phyloP scores from a whole-genome alignment of 1,284 basidiomycete species.

The Bondarzewia mesenterica region DNA sequence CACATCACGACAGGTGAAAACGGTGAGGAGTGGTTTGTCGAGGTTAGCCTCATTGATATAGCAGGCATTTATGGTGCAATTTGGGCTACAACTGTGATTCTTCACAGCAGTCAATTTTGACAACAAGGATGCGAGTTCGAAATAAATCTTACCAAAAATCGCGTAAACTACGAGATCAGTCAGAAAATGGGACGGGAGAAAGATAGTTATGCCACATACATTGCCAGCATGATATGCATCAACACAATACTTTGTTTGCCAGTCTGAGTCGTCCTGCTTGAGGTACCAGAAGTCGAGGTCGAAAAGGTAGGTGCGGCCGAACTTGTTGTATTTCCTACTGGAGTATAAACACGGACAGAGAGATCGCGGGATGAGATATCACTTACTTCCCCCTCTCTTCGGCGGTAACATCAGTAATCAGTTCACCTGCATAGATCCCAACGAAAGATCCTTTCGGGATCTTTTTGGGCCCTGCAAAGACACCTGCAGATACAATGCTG shows the following conservation, averaged over 20 bases:
- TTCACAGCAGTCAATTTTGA: conserved; percentile 19
- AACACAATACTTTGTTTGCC: conserved; percentile 42
- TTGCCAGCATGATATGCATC: conserved; percentile 87
- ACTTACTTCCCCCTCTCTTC: conserved; percentile 62
- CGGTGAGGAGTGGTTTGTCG: conserved; percentile 41
- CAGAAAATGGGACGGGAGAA: conserved; percentile 9
- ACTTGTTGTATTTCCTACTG: conserved; percentile 64
- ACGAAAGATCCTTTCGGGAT: conserved; percentile 70
- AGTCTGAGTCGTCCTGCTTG: conserved; percentile 27
- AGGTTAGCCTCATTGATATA: conserved; percentile 44
- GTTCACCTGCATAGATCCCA: conserved; percentile 81
- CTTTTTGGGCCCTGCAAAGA: conserved; percentile 53
- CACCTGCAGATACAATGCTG: conserved; percentile 33
- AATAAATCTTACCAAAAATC: conserved; percentile 48
- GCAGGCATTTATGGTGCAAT: conserved; percentile 63
- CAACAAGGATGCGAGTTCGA: neutral
- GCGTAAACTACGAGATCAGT: conserved; percentile 48
- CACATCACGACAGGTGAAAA: conserved; percentile 67
- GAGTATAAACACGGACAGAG: conserved; percentile 6
- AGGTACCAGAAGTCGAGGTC: conserved; percentile 75
- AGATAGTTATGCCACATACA: conserved; percentile 46
- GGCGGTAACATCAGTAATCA: conserved; percentile 60
- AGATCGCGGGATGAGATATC: neutral
- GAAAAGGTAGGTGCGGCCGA: conserved; percentile 80
- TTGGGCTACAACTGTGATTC: conserved; percentile 91